Percentiles rank a stretch among this genome's conserved stretches.
phyloP scores from a whole-genome alignment of 176 grass and related monocot genomes.

The Poa pratensis region DNA sequence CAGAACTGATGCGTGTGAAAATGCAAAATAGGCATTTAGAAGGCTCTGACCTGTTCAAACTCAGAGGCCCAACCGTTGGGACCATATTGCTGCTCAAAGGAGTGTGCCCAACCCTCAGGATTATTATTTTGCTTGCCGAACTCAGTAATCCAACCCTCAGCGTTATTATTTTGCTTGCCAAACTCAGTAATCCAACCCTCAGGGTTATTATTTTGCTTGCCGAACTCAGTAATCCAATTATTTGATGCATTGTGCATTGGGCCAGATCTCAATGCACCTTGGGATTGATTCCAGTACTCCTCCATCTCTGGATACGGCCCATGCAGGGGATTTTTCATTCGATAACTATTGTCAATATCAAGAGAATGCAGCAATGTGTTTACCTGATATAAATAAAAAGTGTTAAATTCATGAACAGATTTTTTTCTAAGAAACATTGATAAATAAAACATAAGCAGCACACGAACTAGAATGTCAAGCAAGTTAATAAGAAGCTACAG shows the following conservation, averaged over 20 bases:
- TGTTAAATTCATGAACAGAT: slow-evolving; percentile 19
- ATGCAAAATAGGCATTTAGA: slow-evolving; percentile 32
- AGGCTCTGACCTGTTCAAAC: slow-evolving; percentile 77
- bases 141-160: slow-evolving; percentile 76
- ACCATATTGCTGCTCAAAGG: slow-evolving; percentile 93
- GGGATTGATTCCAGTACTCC: slow-evolving; percentile 96
- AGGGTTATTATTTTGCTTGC: slow-evolving; percentile 73
- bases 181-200: slow-evolving; percentile 84
- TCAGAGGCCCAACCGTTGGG: slow-evolving; percentile 97
- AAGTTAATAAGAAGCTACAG: slow-evolving; percentile 24
- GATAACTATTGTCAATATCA: slow-evolving; percentile 75
- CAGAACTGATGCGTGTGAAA: slow-evolving; percentile 20
- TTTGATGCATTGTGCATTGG: slow-evolving; percentile 79
- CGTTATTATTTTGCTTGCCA: slow-evolving; percentile 69
- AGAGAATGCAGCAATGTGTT: slow-evolving; percentile 92
- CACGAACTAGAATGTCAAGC: neutral
- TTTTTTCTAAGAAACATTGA: slow-evolving; percentile 29
- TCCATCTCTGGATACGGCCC: slow-evolving; percentile 81
- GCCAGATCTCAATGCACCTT: slow-evolving; percentile 60
- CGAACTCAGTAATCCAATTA: slow-evolving; percentile 90
- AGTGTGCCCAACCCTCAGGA: slow-evolving; percentile 84
- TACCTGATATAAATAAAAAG: slow-evolving; percentile 63
- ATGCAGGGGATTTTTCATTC: slow-evolving; percentile 69
- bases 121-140: slow-evolving; percentile 76
- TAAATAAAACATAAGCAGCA: slow-evolving; percentile 9